Evolutionary conservation across 768 basidiomycete genomes (phyloP).

Genomic region (Pluteus cervinus): DNA sequence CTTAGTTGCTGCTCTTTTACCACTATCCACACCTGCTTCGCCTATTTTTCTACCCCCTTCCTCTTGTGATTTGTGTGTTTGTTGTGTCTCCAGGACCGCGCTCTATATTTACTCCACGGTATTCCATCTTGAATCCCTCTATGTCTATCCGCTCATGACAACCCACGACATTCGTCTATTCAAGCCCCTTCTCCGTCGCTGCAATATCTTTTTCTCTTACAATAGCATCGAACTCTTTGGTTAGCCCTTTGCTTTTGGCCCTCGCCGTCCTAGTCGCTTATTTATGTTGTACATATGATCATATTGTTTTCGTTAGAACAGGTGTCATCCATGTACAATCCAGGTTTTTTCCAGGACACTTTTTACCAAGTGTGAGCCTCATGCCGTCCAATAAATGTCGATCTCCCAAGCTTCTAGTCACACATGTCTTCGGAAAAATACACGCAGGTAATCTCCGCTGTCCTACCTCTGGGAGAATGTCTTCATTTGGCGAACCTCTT

Average conservation of each 20-base stretch:
- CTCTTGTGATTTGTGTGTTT: constrained; percentile 4
- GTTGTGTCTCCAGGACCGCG: neutral
- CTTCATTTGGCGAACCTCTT: constrained; percentile 19
- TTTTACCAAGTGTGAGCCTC: constrained; percentile 20
- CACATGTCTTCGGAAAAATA: constrained; percentile 20
- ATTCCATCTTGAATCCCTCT: constrained; percentile 7
- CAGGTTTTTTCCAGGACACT: constrained; percentile 7
- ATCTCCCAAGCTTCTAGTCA: constrained; percentile 9
- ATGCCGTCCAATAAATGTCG: constrained; percentile 12
- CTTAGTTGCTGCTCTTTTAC: constrained; percentile 17
- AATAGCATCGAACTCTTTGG: too few species aligned
- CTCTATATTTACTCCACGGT: constrained; percentile 6
- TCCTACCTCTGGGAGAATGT: constrained; percentile 24
- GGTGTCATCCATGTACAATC: constrained; percentile 20
- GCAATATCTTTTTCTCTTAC: too few species aligned
- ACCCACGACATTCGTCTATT: too few species aligned
- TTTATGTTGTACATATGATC: constrained; percentile 30
- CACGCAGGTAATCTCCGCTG: constrained; percentile 20
- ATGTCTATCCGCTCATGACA: neutral
- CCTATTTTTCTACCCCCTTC: constrained; percentile 11
- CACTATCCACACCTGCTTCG: constrained; percentile 8
- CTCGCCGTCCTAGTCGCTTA: constrained; percentile 23
- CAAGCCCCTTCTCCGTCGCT: too few species aligned
- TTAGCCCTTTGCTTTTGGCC: constrained; percentile 21
- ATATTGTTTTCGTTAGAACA: constrained; percentile 18